Conservation (phyloP, 257 asterid species). For the Perilla frutescens region DNA sequence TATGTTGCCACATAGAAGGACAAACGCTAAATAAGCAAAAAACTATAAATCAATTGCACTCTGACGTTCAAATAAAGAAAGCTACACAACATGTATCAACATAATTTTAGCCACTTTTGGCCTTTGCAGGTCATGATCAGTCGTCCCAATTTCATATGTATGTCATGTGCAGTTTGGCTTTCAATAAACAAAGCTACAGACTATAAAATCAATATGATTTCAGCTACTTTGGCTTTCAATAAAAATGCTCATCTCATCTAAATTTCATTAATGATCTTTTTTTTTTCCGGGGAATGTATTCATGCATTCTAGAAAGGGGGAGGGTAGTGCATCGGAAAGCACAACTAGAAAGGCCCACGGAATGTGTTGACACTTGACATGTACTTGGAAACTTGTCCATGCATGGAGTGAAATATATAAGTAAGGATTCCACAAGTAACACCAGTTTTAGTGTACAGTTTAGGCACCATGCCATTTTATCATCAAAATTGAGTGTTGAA, state of each 20-base stretch:
- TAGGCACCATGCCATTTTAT: conserved; percentile 5
- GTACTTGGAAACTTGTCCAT: neutral
- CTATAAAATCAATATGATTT: no score
- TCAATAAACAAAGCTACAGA: no score
- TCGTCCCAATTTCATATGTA: no score
- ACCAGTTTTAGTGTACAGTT: neutral
- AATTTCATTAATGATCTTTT: neutral
- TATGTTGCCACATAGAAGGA: conserved; percentile 9
- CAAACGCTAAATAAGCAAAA: neutral
- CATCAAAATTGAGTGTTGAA: conserved; percentile 5
- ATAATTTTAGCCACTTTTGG: no score
- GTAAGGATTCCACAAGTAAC: conserved; percentile 2
- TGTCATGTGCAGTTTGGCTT: no score
- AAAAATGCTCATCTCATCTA: neutral
- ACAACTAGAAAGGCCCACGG: neutral
- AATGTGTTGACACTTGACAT: neutral
- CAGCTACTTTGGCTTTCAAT: no score
- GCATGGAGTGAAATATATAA: conserved; percentile 10
- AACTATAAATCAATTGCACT: neutral
- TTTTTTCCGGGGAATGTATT: neutral
- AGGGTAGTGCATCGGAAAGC: neutral
- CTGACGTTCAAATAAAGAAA: no score
- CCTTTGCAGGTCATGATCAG: no score
- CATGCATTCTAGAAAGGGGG: neutral
- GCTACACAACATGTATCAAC: no score